Conservation (phyloP, 164 flowering plant genomes). For the Macadamia tetraphylla region DNA sequence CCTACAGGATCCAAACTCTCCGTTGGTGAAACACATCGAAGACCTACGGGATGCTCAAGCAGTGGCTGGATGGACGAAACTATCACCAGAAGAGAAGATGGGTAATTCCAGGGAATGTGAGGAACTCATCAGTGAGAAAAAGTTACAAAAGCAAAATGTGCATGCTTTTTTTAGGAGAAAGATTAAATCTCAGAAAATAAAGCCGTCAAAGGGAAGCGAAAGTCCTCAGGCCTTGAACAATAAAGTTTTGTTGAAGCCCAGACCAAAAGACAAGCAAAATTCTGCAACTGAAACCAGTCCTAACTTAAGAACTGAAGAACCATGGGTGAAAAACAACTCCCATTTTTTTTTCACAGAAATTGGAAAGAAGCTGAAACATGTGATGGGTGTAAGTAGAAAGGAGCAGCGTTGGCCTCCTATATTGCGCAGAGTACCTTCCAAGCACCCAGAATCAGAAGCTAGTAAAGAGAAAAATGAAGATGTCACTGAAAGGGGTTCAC, state of each 20-base stretch:
- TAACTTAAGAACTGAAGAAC: constrained; percentile 18
- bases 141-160: constrained; percentile 14
- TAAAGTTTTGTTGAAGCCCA: constrained; percentile 79
- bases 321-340: constrained; percentile 31
- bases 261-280: constrained; percentile 23
- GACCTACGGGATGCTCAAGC: constrained; percentile 27
- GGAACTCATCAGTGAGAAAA: constrained; percentile 29
- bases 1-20: constrained; percentile 50
- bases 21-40: constrained; percentile 39
- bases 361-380: constrained; percentile 53
- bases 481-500: constrained; percentile 33
- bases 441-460: constrained; percentile 16
- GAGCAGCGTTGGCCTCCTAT: constrained; percentile 34
- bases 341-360: constrained; percentile 68
- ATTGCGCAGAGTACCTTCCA: constrained; percentile 20
- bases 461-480: constrained; percentile 21
- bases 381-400: constrained; percentile 44
- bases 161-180: constrained; percentile 53
- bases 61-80: constrained; percentile 20
- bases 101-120: constrained; percentile 17
- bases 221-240: constrained; percentile 36
- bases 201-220: constrained; percentile 18
- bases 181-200: constrained; percentile 34
- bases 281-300: constrained; percentile 23
- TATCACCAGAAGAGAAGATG: constrained; percentile 19